Base-by-base conservation (phyloP, 2,329 filamentous ascomycete genomes). In the Talaromyces rugulosus region DNA sequence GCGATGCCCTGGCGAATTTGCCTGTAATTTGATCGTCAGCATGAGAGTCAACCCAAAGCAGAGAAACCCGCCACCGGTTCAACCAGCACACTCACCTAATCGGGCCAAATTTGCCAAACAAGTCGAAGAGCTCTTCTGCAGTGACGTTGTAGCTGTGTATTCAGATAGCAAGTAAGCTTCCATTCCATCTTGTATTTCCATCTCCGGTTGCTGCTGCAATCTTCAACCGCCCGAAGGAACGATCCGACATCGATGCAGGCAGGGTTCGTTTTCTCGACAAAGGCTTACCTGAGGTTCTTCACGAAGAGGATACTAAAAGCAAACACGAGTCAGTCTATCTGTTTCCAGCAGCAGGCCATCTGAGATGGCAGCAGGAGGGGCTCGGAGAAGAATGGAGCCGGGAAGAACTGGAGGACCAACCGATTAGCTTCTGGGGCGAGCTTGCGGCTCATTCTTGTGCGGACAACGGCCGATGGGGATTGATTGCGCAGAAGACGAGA, bases 401-500 rank as follows among this genome's bases (percentile, higher is more conserved):
- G 72, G 66, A 71, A 63, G 66, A 28, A 42, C 67, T 65, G 67
- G 64, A 65, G 60, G 63, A 63, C 89, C 76, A 83, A 96, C 92
- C 92, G 90, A 85, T 98, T 98, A 83, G 97, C 93, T 90, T 99
- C 95, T 82, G 95, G 93, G 83, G 93, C 93, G 86, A 98, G 90
- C 87, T 97, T 98, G 66, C 75, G 74, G 74, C 75, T 77, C 75
- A 77, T 77, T 72, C 75, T 77, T 69, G 69, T 71, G 68, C 60
- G 69, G 66, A 66, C 55, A 52, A 58, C 42, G 52, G 44, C 31
- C 23, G 31, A 12, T 42, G 34, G 14, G 34, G n/a, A n/a, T 54
- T 36, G 9, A 40, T 64, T 64, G 61, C 66, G 63, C 65, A 66
- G 65, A n/a, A 30, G 33, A 61, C 23, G 8, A 51, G 30, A 36